Evolutionary conservation across 345 rosid species (phyloP).

Genomic region (Eucalyptus grandis): DNA sequence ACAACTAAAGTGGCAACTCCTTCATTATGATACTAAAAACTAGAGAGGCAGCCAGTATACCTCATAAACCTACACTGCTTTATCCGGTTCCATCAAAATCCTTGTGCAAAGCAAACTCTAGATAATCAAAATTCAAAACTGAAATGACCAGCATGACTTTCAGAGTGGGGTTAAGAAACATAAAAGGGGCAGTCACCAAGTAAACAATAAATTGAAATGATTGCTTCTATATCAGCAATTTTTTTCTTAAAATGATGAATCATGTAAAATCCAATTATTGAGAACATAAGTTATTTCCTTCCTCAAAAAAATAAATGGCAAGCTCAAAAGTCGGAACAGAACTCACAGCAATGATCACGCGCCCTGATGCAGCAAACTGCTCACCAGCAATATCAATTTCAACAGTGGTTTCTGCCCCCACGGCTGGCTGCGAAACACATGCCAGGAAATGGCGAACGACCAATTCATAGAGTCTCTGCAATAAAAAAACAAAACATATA

Average conservation of each 20-base stretch:
- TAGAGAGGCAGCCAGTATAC: not conserved
- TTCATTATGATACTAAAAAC: not conserved
- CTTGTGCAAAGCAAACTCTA: not conserved
- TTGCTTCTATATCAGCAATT: not conserved
- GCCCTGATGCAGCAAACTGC: conserved; percentile 75
- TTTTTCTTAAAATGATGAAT: not conserved
- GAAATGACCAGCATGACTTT: not conserved
- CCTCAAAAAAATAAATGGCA: not conserved
- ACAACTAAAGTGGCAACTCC: not conserved
- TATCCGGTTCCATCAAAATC: not conserved
- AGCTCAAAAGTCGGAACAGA: not conserved
- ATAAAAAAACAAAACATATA: not conserved
- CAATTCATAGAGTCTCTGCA: conserved; percentile 80
- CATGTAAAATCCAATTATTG: not conserved
- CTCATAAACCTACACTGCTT: not conserved
- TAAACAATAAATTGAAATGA: not conserved
- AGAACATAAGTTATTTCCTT: not conserved
- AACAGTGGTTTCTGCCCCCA: conserved; percentile 94
- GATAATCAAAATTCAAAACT: not conserved
- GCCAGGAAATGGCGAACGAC: conserved; percentile 97
- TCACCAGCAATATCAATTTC: conserved; percentile 94
- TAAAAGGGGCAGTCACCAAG: not conserved
- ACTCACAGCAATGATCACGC: conserved; percentile 85
- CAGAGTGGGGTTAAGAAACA: not conserved
- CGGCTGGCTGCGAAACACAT: conserved; percentile 95